Evolutionary conservation across 2,329 filamentous ascomycete species (phyloP), one percentile per base, ranked within the genome.

Genomic region (Cryphonectria japonica): DNA sequence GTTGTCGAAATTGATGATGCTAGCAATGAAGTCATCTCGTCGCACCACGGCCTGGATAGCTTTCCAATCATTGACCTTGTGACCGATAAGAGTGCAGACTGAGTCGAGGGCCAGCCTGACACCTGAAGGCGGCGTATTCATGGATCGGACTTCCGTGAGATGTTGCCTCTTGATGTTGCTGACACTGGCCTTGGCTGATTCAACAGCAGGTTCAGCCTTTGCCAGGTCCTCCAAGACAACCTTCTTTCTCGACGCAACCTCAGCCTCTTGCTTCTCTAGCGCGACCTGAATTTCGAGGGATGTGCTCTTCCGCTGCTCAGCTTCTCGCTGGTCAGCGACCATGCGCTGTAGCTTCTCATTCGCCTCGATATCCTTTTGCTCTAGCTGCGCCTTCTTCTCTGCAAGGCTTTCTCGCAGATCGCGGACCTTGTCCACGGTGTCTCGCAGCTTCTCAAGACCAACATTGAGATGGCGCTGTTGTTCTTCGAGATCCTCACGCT

Each of bases 81-180:
- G 94, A 19, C 95, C 95, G 69, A 99, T 89, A 64, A 99, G 84
- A 0, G 95, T 96, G 83, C 96, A 98, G 7, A 99, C 97, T n/a
- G 96, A 93, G 79, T 98, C 95, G 71, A 99, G 87, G 2, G 96
- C 94, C 76, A 98, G 89, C 78, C 94, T 92, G 76, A 99, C 97
- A 85, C 94, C 94, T 75, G 90, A 87, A 11, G 96, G 96, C 8
- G 96, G 96, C 77, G 94, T 97, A 75, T 91, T 90, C 96, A 99
- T 98, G 75, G 95, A 97, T 79, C 96, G 91, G 66, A 99, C 95
- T 89, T 99, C 96, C 16, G 95, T 98, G 75, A 99, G 87, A 81
- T 99, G 96, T 80, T 97, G 94, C 79, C 93, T 91, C 85, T 98
- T 99, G 85, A 99, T 99, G 85, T 97, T 98, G 84, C 93, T 96